A percentile compares a stretch with the other conserved stretches of the same genome.
These are phyloP conservation scores for Emericellopsis cladophorae DNA, from an alignment of 2,329 filamentous ascomycete genomes.

Conservation along the genomic window DNA sequence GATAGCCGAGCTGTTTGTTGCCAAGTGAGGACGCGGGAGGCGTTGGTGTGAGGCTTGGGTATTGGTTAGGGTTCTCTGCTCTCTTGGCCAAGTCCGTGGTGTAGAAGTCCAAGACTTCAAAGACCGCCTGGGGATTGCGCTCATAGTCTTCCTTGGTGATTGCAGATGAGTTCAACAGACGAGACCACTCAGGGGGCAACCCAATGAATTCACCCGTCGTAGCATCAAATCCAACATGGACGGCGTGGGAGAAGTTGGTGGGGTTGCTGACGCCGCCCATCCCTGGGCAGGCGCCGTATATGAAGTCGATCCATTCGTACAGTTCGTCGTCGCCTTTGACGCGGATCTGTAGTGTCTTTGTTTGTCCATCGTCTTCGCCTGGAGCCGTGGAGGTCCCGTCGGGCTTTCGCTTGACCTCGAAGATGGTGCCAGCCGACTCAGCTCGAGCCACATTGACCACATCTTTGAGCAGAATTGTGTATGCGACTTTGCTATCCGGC, in stretches of 20 bases:
- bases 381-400: conserved; percentile 59
- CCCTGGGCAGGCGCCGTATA: conserved; percentile 90
- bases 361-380: conserved; percentile 66
- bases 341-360: conserved; percentile 77
- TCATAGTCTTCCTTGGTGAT: conserved; percentile 98
- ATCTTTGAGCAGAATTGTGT: conserved; percentile 73
- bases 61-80: conserved; percentile 57
- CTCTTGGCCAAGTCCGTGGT: conserved; percentile 64
- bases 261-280: conserved; percentile 98
- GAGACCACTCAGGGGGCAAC: conserved; percentile 91
- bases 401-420: conserved; percentile 75
- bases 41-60: conserved; percentile 55
- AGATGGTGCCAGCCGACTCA: conserved; percentile 81
- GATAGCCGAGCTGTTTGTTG: conserved; percentile 54
- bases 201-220: conserved; percentile 92
- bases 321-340: conserved; percentile 94
- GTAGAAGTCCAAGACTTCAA: conserved; percentile 77
- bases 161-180: conserved; percentile 86
- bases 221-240: conserved; percentile 95
- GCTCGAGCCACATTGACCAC: conserved; percentile 84
- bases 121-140: conserved; percentile 79
- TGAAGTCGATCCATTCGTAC: conserved; percentile 97
- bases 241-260: conserved; percentile 93
- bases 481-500: conserved; percentile 76
- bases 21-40: conserved; percentile 43